Conservation (phyloP, 179 eudicot species). For the Actinidia polygama region DNA sequence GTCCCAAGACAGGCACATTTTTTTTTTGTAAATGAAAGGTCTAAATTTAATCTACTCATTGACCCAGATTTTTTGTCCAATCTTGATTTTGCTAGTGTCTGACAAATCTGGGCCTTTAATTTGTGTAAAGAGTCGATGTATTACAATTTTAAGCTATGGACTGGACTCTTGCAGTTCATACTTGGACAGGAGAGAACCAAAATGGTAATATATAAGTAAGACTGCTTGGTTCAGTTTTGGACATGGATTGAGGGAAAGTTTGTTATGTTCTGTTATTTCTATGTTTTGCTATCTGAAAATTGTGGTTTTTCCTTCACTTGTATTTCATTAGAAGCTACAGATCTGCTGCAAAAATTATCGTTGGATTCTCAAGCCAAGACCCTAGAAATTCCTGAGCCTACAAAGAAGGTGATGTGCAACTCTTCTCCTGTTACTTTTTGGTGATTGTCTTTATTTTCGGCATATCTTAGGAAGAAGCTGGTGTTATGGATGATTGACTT, state of each 20-base stretch:
- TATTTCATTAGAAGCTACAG: conserved; percentile 63
- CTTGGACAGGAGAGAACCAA: no score
- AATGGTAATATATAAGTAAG: no score
- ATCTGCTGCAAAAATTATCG: conserved; percentile 76
- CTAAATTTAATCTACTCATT: no score
- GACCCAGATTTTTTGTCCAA: no score
- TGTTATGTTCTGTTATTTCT: background rate
- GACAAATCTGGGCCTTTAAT: no score
- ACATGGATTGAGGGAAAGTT: background rate
- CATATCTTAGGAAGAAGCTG: background rate
- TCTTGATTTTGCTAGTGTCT: no score
- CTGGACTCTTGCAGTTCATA: no score
- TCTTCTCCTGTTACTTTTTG: background rate
- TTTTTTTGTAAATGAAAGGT: no score
- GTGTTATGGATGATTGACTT: background rate
- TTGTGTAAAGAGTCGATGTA: no score
- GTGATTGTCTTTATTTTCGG: background rate
- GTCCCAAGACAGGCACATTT: no score
- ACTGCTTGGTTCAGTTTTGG: background rate
- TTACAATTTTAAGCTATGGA: no score
- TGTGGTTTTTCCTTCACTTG: conserved; percentile 26
- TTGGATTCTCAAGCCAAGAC: conserved; percentile 74
- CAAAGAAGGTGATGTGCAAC: conserved; percentile 63
- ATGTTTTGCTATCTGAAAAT: background rate
- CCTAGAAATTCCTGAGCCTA: conserved; percentile 58